Evolutionary conservation across 371 early-diverging fungal species (phyloP).

Genomic region (Smittium mucronatum): DNA sequence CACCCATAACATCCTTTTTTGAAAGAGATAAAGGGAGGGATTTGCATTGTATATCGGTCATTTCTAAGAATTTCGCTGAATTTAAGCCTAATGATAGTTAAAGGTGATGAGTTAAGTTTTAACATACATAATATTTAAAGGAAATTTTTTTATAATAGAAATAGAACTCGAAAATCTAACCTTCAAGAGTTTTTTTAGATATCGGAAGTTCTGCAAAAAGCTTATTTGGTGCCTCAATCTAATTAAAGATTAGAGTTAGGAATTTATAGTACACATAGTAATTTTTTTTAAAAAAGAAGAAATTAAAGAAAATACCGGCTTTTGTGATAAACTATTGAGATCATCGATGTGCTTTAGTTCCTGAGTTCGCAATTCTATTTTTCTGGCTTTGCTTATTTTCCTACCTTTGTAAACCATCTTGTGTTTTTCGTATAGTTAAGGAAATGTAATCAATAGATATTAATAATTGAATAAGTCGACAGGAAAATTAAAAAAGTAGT

Average conservation of each 20-base stretch:
- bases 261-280: conserved; percentile 6
- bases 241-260: neutral
- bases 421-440: too few species aligned
- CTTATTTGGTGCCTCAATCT: neutral
- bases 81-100: conserved; percentile 28
- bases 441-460: too few species aligned
- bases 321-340: conserved; percentile 16
- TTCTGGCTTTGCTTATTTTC: conserved; percentile 3
- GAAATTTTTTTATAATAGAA: too few species aligned
- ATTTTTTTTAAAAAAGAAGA: too few species aligned
- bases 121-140: too few species aligned
- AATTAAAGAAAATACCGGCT: conserved; percentile 1
- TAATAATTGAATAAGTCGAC: too few species aligned
- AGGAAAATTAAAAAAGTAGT: too few species aligned
- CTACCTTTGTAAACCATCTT: conserved; percentile 1
- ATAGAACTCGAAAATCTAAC: conserved; percentile 15
- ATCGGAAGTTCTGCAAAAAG: conserved; percentile 55
- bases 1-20: conserved; percentile 87
- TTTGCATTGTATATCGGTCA: conserved; percentile 95
- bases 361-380: conserved; percentile 17
- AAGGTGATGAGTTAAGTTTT: too few species aligned
- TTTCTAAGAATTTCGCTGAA: conserved; percentile 56
- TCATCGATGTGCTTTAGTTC: conserved; percentile 26
- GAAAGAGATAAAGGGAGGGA: conserved; percentile 79
- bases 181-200: conserved; percentile 45